Percentiles rank a stretch among this genome's conserved stretches.
Conservation (phyloP, 768 basidiomycete species). For the Hygrophoropsis aurantiaca region DNA sequence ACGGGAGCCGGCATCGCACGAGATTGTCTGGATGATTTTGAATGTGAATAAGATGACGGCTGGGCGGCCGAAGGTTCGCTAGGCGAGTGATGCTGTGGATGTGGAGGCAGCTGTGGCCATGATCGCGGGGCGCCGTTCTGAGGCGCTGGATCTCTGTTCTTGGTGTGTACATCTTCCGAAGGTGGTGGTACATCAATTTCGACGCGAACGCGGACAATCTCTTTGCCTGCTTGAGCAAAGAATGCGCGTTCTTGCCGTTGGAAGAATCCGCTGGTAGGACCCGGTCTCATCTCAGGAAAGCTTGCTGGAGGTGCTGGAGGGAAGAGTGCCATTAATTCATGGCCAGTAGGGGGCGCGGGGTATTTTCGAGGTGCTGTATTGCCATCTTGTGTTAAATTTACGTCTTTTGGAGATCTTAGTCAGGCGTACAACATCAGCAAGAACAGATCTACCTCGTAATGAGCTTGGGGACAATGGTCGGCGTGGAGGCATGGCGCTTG, state of each 20-base stretch:
- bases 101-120: constrained; percentile 32
- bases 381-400: constrained; percentile 58
- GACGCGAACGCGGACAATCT: constrained; percentile 72
- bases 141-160: constrained; percentile 14
- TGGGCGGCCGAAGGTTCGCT: constrained; percentile 18
- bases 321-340: constrained; percentile 85
- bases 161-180: constrained; percentile 29
- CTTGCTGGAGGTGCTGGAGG: constrained; percentile 64
- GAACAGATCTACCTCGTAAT: constrained; percentile 47
- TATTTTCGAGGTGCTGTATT: constrained; percentile 55
- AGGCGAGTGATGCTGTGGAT: constrained; percentile 28
- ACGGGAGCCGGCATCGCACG: constrained; percentile 20
- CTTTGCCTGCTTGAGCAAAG: constrained; percentile 76
- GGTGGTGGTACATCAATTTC: constrained; percentile 56
- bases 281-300: constrained; percentile 54
- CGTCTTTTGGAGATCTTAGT: constrained; percentile 44
- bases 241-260: constrained; percentile 76
- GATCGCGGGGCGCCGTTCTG: constrained; percentile 17
- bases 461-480: constrained; percentile 66
- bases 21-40: constrained; percentile 30
- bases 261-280: constrained; percentile 73
- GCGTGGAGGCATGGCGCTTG: constrained; percentile 35
- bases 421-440: constrained; percentile 4
- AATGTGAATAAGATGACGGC: constrained; percentile 34
- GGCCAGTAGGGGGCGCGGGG: constrained; percentile 76